A percentile compares a stretch with the other conserved stretches of the same genome.
Conservation (phyloP, 495 filamentous ascomycete species). For the Tuber brumale region DNA sequence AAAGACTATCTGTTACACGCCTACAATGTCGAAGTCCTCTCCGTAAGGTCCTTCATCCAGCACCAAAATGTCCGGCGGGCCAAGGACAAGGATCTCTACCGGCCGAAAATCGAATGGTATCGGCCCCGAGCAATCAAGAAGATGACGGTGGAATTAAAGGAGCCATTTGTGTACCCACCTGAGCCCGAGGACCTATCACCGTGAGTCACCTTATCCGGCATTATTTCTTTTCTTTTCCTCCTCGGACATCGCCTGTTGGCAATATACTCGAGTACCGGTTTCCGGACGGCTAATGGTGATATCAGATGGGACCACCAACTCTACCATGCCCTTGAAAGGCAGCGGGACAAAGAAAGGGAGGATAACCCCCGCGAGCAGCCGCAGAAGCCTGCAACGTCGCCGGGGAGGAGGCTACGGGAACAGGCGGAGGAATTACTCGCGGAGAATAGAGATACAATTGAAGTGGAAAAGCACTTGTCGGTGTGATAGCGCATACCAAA, state of each 20-base stretch:
- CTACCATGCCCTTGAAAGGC: slow-evolving; percentile 44
- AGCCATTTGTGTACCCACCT: slow-evolving; percentile 79
- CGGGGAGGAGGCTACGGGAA: slow-evolving; percentile 45
- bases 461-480: slow-evolving; percentile 39
- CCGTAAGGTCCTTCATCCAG: slow-evolving; percentile 72
- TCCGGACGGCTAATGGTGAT: slow-evolving; percentile 24
- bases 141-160: slow-evolving; percentile 80
- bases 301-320: slow-evolving; percentile 52
- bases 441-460: slow-evolving; percentile 42
- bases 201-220: slow-evolving; percentile 46
- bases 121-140: slow-evolving; percentile 68
- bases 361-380: slow-evolving; percentile 34
- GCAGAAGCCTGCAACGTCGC: slow-evolving; percentile 39
- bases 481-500: slow-evolving; percentile 6
- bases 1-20: slow-evolving; percentile 77
- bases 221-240: slow-evolving; percentile 7
- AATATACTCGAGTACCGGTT: neutral
- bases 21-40: slow-evolving; percentile 62
- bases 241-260: slow-evolving; percentile 34
- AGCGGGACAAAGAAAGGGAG: slow-evolving; percentile 38
- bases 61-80: slow-evolving; percentile 55
- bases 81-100: slow-evolving; percentile 34
- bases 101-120: slow-evolving; percentile 46
- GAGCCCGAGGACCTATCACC: slow-evolving; percentile 51
- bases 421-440: slow-evolving; percentile 56